Percentiles rank a stretch among this genome's conserved stretches.
These are phyloP conservation scores for Pleurotus sapidus DNA, from an alignment of 768 basidiomycete genomes.

Conservation along the genomic window DNA sequence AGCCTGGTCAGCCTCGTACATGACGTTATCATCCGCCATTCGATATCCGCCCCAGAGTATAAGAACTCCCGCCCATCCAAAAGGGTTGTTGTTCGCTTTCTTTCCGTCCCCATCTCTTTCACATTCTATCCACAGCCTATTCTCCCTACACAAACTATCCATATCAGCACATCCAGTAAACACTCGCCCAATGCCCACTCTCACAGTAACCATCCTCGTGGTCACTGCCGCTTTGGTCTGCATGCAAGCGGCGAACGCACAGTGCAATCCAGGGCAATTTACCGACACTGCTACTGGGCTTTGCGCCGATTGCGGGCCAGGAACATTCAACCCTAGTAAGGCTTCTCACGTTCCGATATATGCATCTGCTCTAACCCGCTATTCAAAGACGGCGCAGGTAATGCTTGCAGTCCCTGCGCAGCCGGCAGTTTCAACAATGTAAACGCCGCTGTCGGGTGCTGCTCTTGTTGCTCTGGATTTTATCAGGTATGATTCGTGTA, in stretches of 20 bases:
- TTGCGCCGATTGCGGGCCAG: neutral
- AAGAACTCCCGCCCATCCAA: neutral
- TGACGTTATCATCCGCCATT: neutral
- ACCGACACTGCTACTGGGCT: neutral
- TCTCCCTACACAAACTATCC: neutral
- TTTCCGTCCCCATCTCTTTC: neutral
- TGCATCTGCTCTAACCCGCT: neutral
- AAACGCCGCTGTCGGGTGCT: neutral
- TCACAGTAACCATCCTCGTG: neutral
- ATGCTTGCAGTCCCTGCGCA: neutral
- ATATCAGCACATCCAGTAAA: neutral
- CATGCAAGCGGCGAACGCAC: neutral
- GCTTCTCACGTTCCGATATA: neutral
- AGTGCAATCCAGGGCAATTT: neutral
- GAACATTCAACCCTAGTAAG: neutral
- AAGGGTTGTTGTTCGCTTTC: neutral
- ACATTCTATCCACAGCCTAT: neutral
- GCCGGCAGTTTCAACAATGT: neutral
- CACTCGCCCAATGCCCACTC: neutral
- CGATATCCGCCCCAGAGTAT: neutral
- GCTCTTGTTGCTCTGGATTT: neutral
- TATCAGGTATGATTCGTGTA: neutral
- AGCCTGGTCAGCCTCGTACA: neutral
- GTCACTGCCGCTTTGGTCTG: neutral
- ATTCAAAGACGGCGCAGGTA: neutral